A percentile compares a stretch with the other conserved stretches of the same genome.
phyloP scores from a whole-genome alignment of 208 protist genomes.

The Polymyxa betae region DNA sequence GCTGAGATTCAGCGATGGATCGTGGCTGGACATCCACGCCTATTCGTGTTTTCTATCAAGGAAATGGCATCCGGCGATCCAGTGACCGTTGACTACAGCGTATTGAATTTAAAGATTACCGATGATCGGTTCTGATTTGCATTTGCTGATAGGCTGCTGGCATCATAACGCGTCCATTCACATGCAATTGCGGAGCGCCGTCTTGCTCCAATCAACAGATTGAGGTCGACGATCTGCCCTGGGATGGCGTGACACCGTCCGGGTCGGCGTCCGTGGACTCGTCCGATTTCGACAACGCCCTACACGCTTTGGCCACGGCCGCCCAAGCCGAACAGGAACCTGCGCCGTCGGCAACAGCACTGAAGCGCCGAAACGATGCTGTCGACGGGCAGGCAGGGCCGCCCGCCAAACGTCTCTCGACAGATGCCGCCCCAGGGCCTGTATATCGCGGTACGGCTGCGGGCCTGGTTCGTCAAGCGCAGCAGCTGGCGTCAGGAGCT shows the following conservation, averaged over 20 bases:
- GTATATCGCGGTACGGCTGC: not conserved
- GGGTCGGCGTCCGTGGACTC: not conserved
- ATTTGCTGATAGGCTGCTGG: not conserved
- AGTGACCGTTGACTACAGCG: slow-evolving; percentile 18
- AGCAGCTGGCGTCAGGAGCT: not conserved
- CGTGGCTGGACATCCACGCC: not conserved
- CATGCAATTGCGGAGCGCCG: not conserved
- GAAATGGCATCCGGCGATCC: not conserved
- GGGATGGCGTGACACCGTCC: not conserved
- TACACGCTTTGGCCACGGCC: slow-evolving; percentile 28
- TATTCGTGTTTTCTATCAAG: not conserved
- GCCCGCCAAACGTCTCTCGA: not conserved
- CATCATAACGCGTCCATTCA: not conserved
- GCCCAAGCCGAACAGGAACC: not conserved
- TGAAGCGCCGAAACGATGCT: not conserved
- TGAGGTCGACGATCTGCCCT: slow-evolving; percentile 15
- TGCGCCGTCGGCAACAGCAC: not conserved
- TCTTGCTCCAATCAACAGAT: not conserved
- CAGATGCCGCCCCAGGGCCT: not conserved
- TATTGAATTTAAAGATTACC: not conserved
- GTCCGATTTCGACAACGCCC: not conserved
- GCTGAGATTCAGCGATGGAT: not conserved
- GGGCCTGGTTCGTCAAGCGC: not conserved
- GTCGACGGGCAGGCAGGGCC: not conserved
- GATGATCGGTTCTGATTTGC: not conserved